Conservation (phyloP, 352 stramenopile genomes). For the Globisporangium nagaii region DNA sequence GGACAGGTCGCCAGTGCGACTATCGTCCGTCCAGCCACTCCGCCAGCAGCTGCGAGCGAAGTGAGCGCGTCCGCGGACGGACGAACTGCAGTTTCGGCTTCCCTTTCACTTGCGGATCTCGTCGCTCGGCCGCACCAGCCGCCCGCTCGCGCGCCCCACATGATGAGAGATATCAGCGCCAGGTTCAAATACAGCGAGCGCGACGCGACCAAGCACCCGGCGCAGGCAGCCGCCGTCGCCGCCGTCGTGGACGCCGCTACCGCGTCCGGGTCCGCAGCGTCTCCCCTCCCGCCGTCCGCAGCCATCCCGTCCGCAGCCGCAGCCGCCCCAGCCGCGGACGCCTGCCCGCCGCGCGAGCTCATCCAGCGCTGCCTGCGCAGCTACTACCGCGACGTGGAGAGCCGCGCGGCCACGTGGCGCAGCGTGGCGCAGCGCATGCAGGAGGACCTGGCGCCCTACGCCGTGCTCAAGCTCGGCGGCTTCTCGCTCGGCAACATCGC, state of each 20-base stretch:
- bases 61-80: background rate
- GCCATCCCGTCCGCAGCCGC: background rate
- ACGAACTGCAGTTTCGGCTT: slow-evolving; percentile 2
- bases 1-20: too few species aligned
- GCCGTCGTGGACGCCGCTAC: background rate
- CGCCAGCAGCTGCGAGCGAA: background rate
- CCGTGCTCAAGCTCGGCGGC: slow-evolving; percentile 69
- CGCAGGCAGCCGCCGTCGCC: background rate
- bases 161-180: slow-evolving; percentile 62
- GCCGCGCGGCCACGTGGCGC: slow-evolving; percentile 15
- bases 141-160: slow-evolving; percentile 9
- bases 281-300: background rate
- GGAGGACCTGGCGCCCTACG: slow-evolving; percentile 50
- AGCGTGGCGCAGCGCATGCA: slow-evolving; percentile 43
- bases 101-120: slow-evolving; percentile 3
- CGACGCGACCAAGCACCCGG: slow-evolving; percentile 4
- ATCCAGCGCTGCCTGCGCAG: slow-evolving; percentile 52
- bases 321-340: background rate
- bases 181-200: slow-evolving; percentile 71
- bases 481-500: slow-evolving; percentile 70
- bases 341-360: slow-evolving; percentile 50
- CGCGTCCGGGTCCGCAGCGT: background rate
- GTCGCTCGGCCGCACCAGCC: slow-evolving; percentile 3
- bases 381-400: slow-evolving; percentile 49
- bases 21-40: background rate